Evolutionary conservation across 345 rosid genomes (phyloP).

Genomic region (Ceriops tagal): DNA sequence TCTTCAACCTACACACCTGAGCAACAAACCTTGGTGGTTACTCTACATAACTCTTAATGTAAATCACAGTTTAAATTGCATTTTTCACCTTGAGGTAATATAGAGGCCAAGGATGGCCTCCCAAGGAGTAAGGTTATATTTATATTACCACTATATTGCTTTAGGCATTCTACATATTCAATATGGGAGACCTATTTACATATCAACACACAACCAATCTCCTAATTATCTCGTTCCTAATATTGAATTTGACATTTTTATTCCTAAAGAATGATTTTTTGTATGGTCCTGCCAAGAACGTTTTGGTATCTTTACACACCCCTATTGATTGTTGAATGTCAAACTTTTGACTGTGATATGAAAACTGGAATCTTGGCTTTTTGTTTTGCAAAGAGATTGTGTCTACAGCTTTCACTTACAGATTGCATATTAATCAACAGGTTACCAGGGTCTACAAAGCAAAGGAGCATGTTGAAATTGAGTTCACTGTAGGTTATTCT

Average conservation of each 20-base stretch:
- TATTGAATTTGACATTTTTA: neutral
- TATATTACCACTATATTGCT: too few relatives aligned
- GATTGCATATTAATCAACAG: constrained; percentile 33
- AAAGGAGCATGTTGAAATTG: constrained; percentile 85
- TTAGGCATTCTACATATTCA: too few relatives aligned
- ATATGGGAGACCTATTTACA: too few relatives aligned
- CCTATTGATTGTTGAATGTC: neutral
- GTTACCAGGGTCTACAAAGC: constrained; percentile 80
- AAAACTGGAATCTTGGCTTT: neutral
- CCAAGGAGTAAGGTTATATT: too few relatives aligned
- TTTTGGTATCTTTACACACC: too few relatives aligned
- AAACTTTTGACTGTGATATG: neutral
- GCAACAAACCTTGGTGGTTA: neutral
- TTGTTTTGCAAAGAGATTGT: neutral
- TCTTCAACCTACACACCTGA: neutral
- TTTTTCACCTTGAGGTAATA: too few relatives aligned
- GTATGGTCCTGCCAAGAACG: too few relatives aligned
- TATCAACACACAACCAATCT: neutral
- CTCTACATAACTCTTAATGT: neutral
- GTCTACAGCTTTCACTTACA: constrained; percentile 16
- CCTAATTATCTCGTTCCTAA: neutral
- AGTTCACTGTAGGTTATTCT: constrained; percentile 71
- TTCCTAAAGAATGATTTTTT: too few relatives aligned
- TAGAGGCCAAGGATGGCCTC: too few relatives aligned
- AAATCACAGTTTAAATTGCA: neutral